Percentiles rank a stretch among this genome's conserved stretches.
Conservation (phyloP, 2,329 filamentous ascomycete genomes). For the Pseudocercospora pini-densiflorae region DNA sequence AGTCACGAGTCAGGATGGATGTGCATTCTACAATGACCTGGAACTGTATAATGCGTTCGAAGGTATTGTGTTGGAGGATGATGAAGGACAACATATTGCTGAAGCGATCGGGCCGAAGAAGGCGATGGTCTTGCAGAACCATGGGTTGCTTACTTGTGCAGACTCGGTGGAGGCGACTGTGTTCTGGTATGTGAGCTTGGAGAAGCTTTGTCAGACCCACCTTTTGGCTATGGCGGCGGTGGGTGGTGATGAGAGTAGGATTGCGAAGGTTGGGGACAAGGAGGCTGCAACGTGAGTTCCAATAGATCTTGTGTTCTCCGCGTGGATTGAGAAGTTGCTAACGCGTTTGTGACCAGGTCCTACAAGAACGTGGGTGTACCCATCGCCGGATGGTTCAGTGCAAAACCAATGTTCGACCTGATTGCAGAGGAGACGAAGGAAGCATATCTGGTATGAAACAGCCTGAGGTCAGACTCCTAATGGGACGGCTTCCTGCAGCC, state of each 20-base stretch:
- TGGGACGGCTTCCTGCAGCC: not conserved
- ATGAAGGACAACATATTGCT: conserved; percentile 48
- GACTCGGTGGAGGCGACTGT: conserved; percentile 41
- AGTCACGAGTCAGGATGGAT: conserved; percentile 46
- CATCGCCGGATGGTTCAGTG: conserved; percentile 68
- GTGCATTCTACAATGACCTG: conserved; percentile 40
- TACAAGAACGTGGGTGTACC: conserved; percentile 66
- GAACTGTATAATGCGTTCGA: conserved; percentile 38
- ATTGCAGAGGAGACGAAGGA: conserved; percentile 59
- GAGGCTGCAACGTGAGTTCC: conserved; percentile 58
- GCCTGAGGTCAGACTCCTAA: not conserved
- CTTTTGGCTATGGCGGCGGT: conserved; percentile 61
- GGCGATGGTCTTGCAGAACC: conserved; percentile 43
- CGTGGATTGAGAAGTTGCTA: not conserved
- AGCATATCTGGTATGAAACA: conserved; percentile 1
- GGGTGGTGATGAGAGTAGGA: conserved; percentile 62
- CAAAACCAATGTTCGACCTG: conserved; percentile 70
- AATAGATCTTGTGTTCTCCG: not conserved
- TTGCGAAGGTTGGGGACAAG: conserved; percentile 67
- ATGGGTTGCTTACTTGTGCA: conserved; percentile 47
- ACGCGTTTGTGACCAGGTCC: conserved; percentile 45
- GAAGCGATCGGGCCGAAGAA: conserved; percentile 41
- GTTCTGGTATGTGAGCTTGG: conserved; percentile 42
- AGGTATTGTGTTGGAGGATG: conserved; percentile 46
- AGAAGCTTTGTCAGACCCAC: conserved; percentile 40